A percentile compares a stretch with the other conserved stretches of the same genome.
phyloP scores from a whole-genome alignment of 352 stramenopile species.

The Peronospora destructor region DNA sequence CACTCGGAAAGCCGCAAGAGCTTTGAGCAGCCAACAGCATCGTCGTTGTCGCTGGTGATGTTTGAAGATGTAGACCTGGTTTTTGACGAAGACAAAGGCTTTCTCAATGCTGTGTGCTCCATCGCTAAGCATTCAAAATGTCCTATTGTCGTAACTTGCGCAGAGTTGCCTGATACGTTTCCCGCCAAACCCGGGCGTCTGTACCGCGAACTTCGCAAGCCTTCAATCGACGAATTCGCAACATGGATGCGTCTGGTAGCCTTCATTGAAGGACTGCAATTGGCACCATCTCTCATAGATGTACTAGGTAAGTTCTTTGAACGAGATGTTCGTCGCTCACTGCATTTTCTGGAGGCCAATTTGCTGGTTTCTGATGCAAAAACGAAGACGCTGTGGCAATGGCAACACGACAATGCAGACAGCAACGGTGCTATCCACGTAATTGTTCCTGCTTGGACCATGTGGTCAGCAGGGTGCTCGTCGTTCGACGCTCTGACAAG shows the following conservation, averaged over 20 bases:
- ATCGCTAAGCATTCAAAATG: slow-evolving; percentile 80
- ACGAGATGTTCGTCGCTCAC: slow-evolving; percentile 58
- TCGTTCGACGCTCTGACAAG: slow-evolving; percentile 57
- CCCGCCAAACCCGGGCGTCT: slow-evolving; percentile 43
- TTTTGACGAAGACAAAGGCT: slow-evolving; percentile 80
- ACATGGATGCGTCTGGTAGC: slow-evolving; percentile 61
- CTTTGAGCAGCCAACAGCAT: slow-evolving; percentile 28
- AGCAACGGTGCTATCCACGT: slow-evolving; percentile 4
- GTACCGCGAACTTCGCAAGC: slow-evolving; percentile 31
- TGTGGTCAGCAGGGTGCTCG: slow-evolving; percentile 26
- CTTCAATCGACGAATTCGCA: slow-evolving; percentile 52
- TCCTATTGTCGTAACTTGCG: slow-evolving; percentile 69
- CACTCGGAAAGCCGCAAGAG: slow-evolving; percentile 29
- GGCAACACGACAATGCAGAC: slow-evolving; percentile 16
- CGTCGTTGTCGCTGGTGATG: slow-evolving; percentile 70
- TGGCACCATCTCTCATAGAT: slow-evolving; percentile 31
- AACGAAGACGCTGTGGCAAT: slow-evolving; percentile 21
- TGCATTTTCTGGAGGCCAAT: slow-evolving; percentile 66
- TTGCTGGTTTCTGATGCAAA: slow-evolving; percentile 17
- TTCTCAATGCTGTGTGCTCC: slow-evolving; percentile 56
- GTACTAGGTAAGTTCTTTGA: slow-evolving; percentile 47
- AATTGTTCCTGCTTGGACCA: slow-evolving; percentile 44
- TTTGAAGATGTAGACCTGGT: slow-evolving; percentile 81
- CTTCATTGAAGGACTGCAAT: slow-evolving; percentile 42
- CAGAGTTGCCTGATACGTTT: slow-evolving; percentile 52